Conservation (phyloP, 192 early-diverging fungal species). For the Backusella parvicylindrica region DNA sequence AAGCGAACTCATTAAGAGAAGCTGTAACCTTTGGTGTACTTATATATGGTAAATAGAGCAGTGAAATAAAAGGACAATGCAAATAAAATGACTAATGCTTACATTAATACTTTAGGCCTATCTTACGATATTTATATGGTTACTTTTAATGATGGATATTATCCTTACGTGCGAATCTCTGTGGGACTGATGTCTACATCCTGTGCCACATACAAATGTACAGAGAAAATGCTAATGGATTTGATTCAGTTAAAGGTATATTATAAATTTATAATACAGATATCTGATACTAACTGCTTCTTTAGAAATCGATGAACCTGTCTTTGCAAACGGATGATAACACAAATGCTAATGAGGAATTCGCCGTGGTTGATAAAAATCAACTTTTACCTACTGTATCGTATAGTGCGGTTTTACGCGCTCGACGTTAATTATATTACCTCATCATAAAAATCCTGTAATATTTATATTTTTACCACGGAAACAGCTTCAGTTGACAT, state of each 20-base stretch:
- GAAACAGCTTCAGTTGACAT: too few species aligned
- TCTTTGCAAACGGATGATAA: neutral
- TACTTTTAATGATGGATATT: conserved; percentile 11
- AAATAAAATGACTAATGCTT: conserved; percentile 12
- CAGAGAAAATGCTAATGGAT: conserved; percentile 11
- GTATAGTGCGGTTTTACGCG: too few species aligned
- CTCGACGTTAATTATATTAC: too few species aligned
- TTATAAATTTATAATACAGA: neutral
- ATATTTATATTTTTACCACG: too few species aligned
- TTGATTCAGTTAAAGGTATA: conserved; percentile 4
- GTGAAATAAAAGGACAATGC: too few species aligned
- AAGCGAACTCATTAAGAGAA: neutral
- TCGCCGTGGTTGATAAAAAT: neutral
- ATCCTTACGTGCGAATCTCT: conserved; percentile 9
- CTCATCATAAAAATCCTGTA: too few species aligned
- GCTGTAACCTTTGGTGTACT: conserved; percentile 13
- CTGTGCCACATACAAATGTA: neutral
- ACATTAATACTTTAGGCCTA: neutral
- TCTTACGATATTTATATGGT: conserved; percentile 3
- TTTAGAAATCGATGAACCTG: conserved; percentile 4
- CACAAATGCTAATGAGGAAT: neutral
- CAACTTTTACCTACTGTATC: neutral
- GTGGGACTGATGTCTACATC: conserved; percentile 11
- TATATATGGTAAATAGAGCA: conserved; percentile 6
- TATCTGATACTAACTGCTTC: conserved; percentile 1